Base-by-base conservation (phyloP, 2,329 filamentous ascomycete genomes). In the Sclerotinia glacialis region DNA sequence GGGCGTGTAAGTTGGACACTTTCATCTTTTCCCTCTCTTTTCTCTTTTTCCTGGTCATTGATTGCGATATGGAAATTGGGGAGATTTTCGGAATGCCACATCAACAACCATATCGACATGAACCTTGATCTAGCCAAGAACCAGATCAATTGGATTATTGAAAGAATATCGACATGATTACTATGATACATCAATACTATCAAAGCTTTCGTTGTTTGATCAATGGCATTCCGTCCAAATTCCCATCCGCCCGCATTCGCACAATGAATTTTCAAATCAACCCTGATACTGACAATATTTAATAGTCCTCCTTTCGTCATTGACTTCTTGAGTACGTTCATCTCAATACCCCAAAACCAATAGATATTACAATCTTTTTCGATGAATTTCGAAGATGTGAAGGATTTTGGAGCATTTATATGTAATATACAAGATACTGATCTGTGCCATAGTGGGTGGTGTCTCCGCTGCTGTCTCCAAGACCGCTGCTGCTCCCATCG, bases 381-480 rank as follows among this genome's bases (percentile, higher is more conserved):
- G 42, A 68, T 67, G 28, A 52, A 55, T 31, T 66, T 65, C 60
- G 67, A 67, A 65, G 42, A n/a, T 55, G 56, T 40, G 58, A 46
- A 52, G 50, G 64, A 64, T 55, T 31, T 58, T 67, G 42, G 61
- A 53, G 47, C n/a, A 16, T 18, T 54, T 47, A 54, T 12, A 18
- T 60, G 37, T 18, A 56, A 18, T 26, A 23, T n/a, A 8, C 49
- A 28, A 4, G 60, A 49, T 61, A 69, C 73, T 74, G 66, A 76
- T 72, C 55, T 70, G 68, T 76, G 75, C 73, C 77, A 79, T 77
- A 96, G 93, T 99, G 95, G 95, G 95, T 90, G 95, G 95, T 97
- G 90, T 99, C 77, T 97, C 95, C 80, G 95, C 95, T 83, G 95
- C 95, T 83, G 93, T 99, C 90, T 99, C 95, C 82, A 99, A 99